Base-by-base conservation (phyloP, 345 rosid genomes). In the Syzygium grande region DNA sequence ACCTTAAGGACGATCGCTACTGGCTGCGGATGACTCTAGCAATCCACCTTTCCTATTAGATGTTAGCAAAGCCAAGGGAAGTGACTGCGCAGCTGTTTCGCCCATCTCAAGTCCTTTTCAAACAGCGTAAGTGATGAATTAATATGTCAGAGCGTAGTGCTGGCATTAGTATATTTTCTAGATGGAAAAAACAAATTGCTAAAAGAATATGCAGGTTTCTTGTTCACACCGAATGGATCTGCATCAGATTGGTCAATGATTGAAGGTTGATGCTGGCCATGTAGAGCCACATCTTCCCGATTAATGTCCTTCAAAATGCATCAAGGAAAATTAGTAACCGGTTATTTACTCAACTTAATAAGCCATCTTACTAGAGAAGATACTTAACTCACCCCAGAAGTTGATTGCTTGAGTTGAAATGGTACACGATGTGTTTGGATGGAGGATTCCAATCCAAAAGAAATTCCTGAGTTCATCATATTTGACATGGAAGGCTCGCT, bases 401-500 rank as follows among this genome's bases (percentile, higher is more conserved):
- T 56, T 73, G 85, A 63, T 30, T 88, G 89, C 86, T 92, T 94
- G 85, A 92, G 94, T 14, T 93, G 94, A 85, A 91, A 94, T 25
- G 93, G 90, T 79, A 90, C 94, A 51, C 90, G 92, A 85, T 94
- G 94, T 88, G 90, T 85, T 30, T 92, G 95, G 87, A 93, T 54
- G 22, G 98, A 89, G n/a, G 96, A 92, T 65, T 94, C 96, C 89
- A 93, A 88, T 3, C 93, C 90, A 86, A 91, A 94, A 16, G 95
- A 51, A 85, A 90, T 85, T 87, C 91, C 94, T 21, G 95, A 89
- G 86, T 88, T 91, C 85, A 91, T 89, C 85, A 91, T 84, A 53
- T 88, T 92, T 2, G 96, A 88, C 86, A 87, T 54, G 63, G 92
- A 88, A 84, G 88, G 84, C 89, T 86, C 93, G 54, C 87, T 90